Evolutionary conservation across 2,329 filamentous ascomycete species (phyloP).

Genomic region (Moelleriella libera): DNA sequence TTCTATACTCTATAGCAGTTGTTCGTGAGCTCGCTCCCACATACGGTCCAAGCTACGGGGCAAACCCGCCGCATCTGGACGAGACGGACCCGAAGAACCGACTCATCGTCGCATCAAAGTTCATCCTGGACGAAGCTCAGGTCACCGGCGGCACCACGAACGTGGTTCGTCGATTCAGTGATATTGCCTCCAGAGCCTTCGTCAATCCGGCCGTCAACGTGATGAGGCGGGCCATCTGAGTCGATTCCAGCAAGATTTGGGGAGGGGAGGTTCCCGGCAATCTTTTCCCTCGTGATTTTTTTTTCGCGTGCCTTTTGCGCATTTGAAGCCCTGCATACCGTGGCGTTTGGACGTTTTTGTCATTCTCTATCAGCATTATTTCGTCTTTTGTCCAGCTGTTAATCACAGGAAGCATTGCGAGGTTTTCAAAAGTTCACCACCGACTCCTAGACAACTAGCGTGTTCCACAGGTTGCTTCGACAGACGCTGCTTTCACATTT

Average conservation of each 20-base stretch:
- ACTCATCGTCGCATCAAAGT: constrained; percentile 54
- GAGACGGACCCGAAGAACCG: constrained; percentile 54
- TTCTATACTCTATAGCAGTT: constrained; percentile 79
- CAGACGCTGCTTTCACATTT: too few relatives aligned
- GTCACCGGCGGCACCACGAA: constrained; percentile 58
- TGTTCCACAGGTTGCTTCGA: too few relatives aligned
- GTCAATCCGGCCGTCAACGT: constrained; percentile 37
- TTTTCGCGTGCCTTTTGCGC: not conserved
- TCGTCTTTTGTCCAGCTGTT: too few relatives aligned
- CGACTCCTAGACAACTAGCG: too few relatives aligned
- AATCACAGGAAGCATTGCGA: too few relatives aligned
- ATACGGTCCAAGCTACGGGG: constrained; percentile 43
- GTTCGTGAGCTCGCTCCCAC: constrained; percentile 60
- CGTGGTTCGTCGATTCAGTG: constrained; percentile 55
- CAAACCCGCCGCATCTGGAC: constrained; percentile 43
- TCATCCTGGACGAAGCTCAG: constrained; percentile 50
- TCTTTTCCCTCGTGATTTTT: not conserved
- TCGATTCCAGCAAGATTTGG: not conserved
- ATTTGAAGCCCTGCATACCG: not conserved
- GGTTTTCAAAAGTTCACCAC: too few relatives aligned
- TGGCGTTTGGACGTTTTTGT: too few relatives aligned
- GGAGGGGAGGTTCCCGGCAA: not conserved
- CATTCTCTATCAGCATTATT: too few relatives aligned
- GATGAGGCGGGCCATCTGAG: constrained; percentile 13
- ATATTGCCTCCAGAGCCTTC: constrained; percentile 49